Evolutionary conservation across 1,139 yeast species (phyloP).

Genomic region (Debaryomyces udenii): DNA sequence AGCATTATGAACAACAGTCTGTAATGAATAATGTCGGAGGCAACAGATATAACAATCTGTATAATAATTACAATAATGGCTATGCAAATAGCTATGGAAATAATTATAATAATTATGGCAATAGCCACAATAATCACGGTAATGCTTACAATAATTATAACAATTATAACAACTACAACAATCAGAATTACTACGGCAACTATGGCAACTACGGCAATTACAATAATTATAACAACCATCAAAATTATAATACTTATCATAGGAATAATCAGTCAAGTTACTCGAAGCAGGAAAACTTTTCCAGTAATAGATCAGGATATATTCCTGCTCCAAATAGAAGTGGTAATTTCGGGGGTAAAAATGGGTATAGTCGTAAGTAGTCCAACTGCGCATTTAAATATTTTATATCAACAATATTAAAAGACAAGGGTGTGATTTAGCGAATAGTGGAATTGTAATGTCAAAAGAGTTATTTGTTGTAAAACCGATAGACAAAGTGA

Average conservation of each 20-base stretch:
- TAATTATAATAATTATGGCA: conserved; percentile 14
- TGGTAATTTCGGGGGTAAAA: conserved; percentile 13
- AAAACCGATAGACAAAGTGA: conserved; percentile 1
- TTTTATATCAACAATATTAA: too few species aligned
- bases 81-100: conserved; percentile 14
- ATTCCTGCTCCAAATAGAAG: conserved; percentile 9
- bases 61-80: conserved; percentile 15
- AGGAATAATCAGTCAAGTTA: too few species aligned
- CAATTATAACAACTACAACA: conserved; percentile 12
- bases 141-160: conserved; percentile 13
- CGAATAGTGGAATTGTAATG: conserved; percentile 1
- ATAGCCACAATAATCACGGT: conserved; percentile 16
- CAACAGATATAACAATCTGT: conserved; percentile 13
- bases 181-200: conserved; percentile 15
- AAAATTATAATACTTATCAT: conserved; percentile 3
- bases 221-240: conserved; percentile 17
- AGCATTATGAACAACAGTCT: conserved; percentile 13
- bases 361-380: conserved; percentile 22
- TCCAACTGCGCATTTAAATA: too few species aligned
- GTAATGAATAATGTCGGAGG: conserved; percentile 14
- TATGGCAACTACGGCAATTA: conserved; percentile 15
- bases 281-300: not conserved
- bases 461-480: conserved; percentile 1
- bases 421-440: too few species aligned
- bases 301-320: conserved; percentile 12